These are phyloP conservation scores for Dryadomyces quercus-mongolicae DNA, from an alignment of 2,329 filamentous ascomycete genomes.

Conservation along the genomic window DNA sequence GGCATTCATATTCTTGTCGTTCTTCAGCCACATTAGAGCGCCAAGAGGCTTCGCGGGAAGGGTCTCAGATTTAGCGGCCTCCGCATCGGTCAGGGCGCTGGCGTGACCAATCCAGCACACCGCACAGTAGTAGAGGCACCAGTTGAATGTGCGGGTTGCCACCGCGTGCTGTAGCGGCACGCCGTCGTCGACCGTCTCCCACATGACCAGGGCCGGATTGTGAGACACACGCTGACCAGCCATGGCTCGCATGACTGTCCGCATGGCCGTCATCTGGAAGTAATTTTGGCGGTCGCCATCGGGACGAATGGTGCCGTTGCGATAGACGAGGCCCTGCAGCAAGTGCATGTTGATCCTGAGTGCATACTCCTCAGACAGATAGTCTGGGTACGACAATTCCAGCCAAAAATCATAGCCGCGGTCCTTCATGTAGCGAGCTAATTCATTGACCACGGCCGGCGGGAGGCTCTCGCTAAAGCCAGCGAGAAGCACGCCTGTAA, in stretches of 20 bases:
- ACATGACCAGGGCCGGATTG: conserved; percentile 15
- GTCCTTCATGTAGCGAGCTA: conserved; percentile 8
- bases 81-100: conserved; percentile 11
- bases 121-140: conserved; percentile 16
- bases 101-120: conserved; percentile 16
- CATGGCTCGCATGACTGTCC: conserved; percentile 17
- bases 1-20: conserved; percentile 14
- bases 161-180: conserved; percentile 13
- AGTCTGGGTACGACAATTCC: conserved; percentile 14
- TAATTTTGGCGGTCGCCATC: conserved; percentile 10
- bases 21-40: conserved; percentile 19
- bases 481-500: conserved; percentile 4
- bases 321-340: conserved; percentile 8
- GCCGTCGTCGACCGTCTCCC: conserved; percentile 17
- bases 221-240: conserved; percentile 15
- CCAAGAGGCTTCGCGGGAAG: conserved; percentile 14
- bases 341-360: conserved; percentile 11
- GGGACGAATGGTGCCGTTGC: conserved; percentile 9
- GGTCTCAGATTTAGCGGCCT: conserved; percentile 4
- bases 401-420: conserved; percentile 16
- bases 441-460: conserved; percentile 11
- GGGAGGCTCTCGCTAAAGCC: conserved; percentile 3
- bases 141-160: conserved; percentile 15
- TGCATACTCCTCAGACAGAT: conserved; percentile 11
- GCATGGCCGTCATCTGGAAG: conserved; percentile 15